phyloP scores from a whole-genome alignment of 140 eudicot genomes.

The Bidens hawaiensis region DNA sequence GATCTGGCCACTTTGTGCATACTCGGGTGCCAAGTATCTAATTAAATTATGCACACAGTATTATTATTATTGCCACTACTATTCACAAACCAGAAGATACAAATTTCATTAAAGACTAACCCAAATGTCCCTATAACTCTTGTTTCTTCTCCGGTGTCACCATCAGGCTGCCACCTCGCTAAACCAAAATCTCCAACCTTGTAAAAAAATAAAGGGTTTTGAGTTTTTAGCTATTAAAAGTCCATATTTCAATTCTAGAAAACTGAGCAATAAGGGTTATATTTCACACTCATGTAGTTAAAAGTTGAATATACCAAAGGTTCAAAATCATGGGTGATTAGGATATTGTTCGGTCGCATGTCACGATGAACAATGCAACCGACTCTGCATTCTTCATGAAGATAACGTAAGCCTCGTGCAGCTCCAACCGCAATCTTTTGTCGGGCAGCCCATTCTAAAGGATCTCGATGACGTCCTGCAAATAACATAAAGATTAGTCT shows the following conservation, averaged over 20 bases:
- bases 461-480: constrained; percentile 59
- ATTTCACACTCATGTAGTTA: too few relatives aligned
- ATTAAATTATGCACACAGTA: not conserved
- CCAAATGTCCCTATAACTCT: constrained; percentile 38
- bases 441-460: constrained; percentile 77
- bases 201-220: too few relatives aligned
- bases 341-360: constrained; percentile 92
- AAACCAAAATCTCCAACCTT: constrained; percentile 98
- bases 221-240: not conserved
- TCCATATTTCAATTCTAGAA: constrained; percentile 2
- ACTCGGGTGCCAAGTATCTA: too few relatives aligned
- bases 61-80: too few relatives aligned
- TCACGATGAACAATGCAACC: constrained; percentile 98
- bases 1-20: constrained; percentile 85
- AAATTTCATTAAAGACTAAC: too few relatives aligned
- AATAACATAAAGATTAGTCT: constrained; percentile 7
- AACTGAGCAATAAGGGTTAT: too few relatives aligned
- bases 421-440: constrained; percentile 87
- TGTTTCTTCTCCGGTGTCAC: constrained; percentile 96
- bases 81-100: not conserved
- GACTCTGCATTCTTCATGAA: constrained; percentile 95
- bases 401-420: constrained; percentile 86
- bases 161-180: constrained; percentile 99
- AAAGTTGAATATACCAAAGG: constrained; percentile 56
- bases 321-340: constrained; percentile 90